These are phyloP conservation scores for Pisolithus sp. DNA, from an alignment of 768 basidiomycete species.

Conservation along the genomic window DNA sequence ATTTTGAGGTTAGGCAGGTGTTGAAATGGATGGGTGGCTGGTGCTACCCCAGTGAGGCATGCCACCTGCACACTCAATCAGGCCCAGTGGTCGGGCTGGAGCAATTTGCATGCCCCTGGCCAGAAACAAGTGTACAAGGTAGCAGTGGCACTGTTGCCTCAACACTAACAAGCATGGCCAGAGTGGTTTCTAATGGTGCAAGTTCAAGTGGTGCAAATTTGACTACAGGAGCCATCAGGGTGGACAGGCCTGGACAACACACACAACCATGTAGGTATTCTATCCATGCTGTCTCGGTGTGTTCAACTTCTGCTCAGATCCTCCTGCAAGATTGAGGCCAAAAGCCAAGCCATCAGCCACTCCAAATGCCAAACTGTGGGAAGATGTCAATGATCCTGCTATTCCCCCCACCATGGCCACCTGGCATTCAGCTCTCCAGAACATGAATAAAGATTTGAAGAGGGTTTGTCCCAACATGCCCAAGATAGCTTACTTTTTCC, in stretches of 20 bases:
- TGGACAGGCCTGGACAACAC: neutral
- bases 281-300: neutral
- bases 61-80: neutral
- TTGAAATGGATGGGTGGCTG: neutral
- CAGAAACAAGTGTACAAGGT: too few relatives aligned
- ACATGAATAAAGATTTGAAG: neutral
- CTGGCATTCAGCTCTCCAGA: neutral
- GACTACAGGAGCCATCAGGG: neutral
- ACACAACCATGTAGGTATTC: neutral
- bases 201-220: too few relatives aligned
- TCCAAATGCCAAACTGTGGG: neutral
- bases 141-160: too few relatives aligned
- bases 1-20: neutral
- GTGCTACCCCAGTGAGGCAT: neutral
- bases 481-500: neutral
- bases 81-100: neutral
- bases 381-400: neutral
- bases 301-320: neutral
- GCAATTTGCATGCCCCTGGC: neutral
- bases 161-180: too few relatives aligned
- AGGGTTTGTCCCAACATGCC: neutral
- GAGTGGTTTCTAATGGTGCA: too few relatives aligned
- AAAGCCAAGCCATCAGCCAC: neutral
- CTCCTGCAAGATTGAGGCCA: neutral
- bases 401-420: neutral